Conservation (phyloP, 129 eudicot genomes). For the Sambucus nigra region DNA sequence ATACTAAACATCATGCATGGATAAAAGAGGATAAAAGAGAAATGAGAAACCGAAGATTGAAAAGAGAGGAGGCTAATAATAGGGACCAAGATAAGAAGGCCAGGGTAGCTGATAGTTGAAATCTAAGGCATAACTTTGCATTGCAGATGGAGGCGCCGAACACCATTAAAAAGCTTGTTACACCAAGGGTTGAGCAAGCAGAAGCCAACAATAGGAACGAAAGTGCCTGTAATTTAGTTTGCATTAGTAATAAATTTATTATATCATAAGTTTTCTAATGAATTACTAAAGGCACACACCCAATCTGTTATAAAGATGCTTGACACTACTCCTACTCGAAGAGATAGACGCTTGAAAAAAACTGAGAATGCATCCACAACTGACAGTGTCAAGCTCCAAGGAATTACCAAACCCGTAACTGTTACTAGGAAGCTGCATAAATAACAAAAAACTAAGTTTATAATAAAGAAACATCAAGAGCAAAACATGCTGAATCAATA, state of each 20-base stretch:
- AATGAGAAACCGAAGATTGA: conserved; percentile 86
- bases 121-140: conserved; percentile 54
- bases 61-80: conserved; percentile 68
- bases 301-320: conserved; percentile 72
- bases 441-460: background rate
- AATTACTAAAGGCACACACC: conserved; percentile 31
- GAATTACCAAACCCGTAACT: conserved; percentile 82
- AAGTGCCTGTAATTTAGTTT: conserved; percentile 38
- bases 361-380: conserved; percentile 68
- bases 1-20: too few species aligned
- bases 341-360: conserved; percentile 66
- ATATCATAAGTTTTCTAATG: background rate
- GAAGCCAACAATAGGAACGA: conserved; percentile 85
- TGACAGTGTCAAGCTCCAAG: conserved; percentile 88
- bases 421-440: conserved; percentile 81
- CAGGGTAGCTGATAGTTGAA: conserved; percentile 84
- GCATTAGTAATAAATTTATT: background rate
- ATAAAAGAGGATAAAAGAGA: too few species aligned
- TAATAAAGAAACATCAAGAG: too few species aligned
- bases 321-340: conserved; percentile 51
- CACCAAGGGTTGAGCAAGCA: conserved; percentile 90
- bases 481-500: too few species aligned
- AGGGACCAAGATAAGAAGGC: conserved; percentile 92
- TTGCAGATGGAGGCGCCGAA: conserved; percentile 40
- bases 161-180: conserved; percentile 53